Conservation (phyloP, 2,329 filamentous ascomycete genomes). For the Aspergillus pseudoviridinutans region DNA sequence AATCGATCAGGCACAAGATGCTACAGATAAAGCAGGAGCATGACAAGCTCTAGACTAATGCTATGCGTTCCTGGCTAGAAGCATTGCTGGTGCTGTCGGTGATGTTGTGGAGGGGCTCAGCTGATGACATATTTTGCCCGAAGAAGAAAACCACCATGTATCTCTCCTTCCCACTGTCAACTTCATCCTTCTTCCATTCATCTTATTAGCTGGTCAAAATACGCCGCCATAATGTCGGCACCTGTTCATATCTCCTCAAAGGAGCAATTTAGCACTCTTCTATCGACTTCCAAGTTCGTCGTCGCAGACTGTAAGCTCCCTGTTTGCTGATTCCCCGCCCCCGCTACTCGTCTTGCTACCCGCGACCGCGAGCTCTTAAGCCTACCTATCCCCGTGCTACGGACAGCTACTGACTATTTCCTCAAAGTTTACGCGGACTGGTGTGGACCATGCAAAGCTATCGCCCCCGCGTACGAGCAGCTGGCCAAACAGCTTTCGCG, state of each 20-base stretch:
- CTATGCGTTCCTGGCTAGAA: not conserved
- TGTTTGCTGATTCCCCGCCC: not conserved
- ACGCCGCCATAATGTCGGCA: conserved; percentile 36
- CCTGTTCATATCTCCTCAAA: conserved; percentile 57
- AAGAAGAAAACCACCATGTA: conserved; percentile 3
- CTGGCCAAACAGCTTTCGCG: conserved; percentile 68
- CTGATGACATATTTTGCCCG: conserved; percentile 8
- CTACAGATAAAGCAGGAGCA: not conserved
- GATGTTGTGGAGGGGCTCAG: conserved; percentile 7
- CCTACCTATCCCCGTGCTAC: not conserved
- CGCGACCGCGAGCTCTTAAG: conserved; percentile 3
- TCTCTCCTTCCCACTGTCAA: conserved; percentile 10
- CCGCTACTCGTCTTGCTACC: conserved; percentile 11
- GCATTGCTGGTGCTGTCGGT: not conserved
- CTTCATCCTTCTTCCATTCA: conserved; percentile 13
- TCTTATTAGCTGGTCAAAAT: conserved; percentile 8
- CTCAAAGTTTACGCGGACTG: conserved; percentile 76
- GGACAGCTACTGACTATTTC: conserved; percentile 5
- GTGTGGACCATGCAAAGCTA: conserved; percentile 78
- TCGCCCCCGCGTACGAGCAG: conserved; percentile 77
- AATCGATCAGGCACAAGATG: not conserved
- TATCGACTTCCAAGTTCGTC: conserved; percentile 72
- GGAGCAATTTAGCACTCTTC: conserved; percentile 63
- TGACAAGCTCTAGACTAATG: not conserved
- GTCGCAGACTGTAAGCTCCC: conserved; percentile 76